Conservation (phyloP, 345 rosid genomes). For the Pistacia atlantica region DNA sequence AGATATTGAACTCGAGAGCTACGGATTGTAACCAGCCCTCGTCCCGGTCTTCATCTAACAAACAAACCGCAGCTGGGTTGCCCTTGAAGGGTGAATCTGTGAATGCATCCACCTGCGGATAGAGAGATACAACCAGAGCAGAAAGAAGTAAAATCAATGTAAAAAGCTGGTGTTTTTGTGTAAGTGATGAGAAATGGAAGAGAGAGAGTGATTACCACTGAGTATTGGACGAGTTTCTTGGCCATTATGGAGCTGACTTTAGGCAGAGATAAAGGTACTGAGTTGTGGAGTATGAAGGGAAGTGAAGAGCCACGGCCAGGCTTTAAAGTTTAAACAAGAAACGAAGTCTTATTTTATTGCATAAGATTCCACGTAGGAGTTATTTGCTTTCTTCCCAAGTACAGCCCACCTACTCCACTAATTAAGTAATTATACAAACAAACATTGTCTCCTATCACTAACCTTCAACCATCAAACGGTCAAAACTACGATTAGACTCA, state of each 20-base stretch:
- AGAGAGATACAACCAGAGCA: not conserved
- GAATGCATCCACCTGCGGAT: constrained; percentile 70
- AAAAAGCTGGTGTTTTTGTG: not conserved
- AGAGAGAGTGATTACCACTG: constrained; percentile 28
- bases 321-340: not conserved
- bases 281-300: not conserved
- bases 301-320: not conserved
- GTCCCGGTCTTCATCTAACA: constrained; percentile 62
- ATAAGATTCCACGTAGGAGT: too few relatives aligned
- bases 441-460: too few relatives aligned
- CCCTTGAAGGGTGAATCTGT: constrained; percentile 73
- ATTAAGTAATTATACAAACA: too few relatives aligned
- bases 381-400: too few relatives aligned
- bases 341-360: too few relatives aligned
- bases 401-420: too few relatives aligned
- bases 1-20: constrained; percentile 60
- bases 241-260: constrained; percentile 24
- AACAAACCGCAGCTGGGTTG: constrained; percentile 83
- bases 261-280: too few relatives aligned
- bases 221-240: constrained; percentile 45
- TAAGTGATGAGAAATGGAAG: not conserved
- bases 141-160: too few relatives aligned
- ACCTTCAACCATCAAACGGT: too few relatives aligned
- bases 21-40: constrained; percentile 69
- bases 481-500: too few relatives aligned